These are phyloP conservation scores for Kwoniella dejecticola DNA, from an alignment of 768 basidiomycete species.

Conservation along the genomic window DNA sequence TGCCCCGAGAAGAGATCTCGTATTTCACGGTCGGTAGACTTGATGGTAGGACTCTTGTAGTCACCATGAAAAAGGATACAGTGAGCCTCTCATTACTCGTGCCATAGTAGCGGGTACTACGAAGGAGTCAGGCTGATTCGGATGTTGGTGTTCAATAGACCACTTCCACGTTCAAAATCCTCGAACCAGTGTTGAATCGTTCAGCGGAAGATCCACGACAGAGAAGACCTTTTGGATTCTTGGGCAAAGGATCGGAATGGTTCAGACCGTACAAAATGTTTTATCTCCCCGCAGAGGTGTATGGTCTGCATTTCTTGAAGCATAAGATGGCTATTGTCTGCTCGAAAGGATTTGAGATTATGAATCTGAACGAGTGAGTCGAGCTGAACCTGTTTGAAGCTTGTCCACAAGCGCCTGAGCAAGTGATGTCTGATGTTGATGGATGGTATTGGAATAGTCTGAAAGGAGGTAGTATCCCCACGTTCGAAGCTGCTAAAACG, in stretches of 20 bases:
- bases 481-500: slow-evolving; percentile 58
- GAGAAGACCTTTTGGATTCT: slow-evolving; percentile 48
- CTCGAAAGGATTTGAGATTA: slow-evolving; percentile 93
- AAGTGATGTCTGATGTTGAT: not conserved
- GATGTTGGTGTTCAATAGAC: slow-evolving; percentile 57
- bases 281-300: slow-evolving; percentile 88
- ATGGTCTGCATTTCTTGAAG: slow-evolving; percentile 87
- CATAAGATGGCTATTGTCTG: slow-evolving; percentile 91
- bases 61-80: slow-evolving; percentile 95
- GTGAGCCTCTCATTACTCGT: too few relatives aligned
- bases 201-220: slow-evolving; percentile 69
- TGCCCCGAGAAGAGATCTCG: slow-evolving; percentile 79
- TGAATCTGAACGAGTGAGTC: slow-evolving; percentile 89
- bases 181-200: slow-evolving; percentile 94
- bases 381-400: too few relatives aligned
- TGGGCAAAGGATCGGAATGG: slow-evolving; percentile 85
- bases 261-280: slow-evolving; percentile 94
- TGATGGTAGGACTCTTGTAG: slow-evolving; percentile 81
- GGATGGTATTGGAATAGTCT: slow-evolving; percentile 62
- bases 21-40: slow-evolving; percentile 93
- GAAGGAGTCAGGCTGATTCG: too few relatives aligned
- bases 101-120: too few relatives aligned
- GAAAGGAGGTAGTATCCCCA: slow-evolving; percentile 83
- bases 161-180: slow-evolving; percentile 91
- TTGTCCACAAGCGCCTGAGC: not conserved